Conservation (phyloP, 768 basidiomycete genomes). For the Naematelia aurantialba region DNA sequence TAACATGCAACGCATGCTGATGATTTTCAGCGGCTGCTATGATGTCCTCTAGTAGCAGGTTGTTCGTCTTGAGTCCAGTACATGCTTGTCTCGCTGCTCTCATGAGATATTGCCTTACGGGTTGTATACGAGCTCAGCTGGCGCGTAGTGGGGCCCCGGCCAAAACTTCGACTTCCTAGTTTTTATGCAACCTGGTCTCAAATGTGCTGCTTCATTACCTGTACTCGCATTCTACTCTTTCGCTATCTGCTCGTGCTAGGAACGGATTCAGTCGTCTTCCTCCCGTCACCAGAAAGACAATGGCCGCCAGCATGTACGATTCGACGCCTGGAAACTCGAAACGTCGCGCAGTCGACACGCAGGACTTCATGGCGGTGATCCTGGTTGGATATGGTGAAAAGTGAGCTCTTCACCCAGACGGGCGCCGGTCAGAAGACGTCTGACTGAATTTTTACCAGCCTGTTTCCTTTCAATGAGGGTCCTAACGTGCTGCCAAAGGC, state of each 20-base stretch:
- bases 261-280: too few relatives aligned
- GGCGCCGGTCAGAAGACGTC: background rate
- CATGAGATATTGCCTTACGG: too few relatives aligned
- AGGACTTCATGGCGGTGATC: slow-evolving; percentile 81
- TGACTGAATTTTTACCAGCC: slow-evolving; percentile 30
- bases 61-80: too few relatives aligned
- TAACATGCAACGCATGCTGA: background rate
- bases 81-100: too few relatives aligned
- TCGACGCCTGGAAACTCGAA: slow-evolving; percentile 13
- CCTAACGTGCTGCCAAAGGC: slow-evolving; percentile 67
- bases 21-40: too few relatives aligned
- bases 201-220: too few relatives aligned
- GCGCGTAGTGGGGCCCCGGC: background rate
- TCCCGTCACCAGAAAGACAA: too few relatives aligned
- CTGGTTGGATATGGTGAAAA: slow-evolving; percentile 90
- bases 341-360: slow-evolving; percentile 24
- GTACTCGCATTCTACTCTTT: too few relatives aligned
- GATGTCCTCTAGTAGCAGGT: too few relatives aligned
- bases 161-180: background rate
- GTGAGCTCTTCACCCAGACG: slow-evolving; percentile 55
- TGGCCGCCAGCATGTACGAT: slow-evolving; percentile 11
- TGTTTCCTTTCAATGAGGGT: slow-evolving; percentile 58
- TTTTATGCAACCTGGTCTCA: too few relatives aligned
- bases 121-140: too few relatives aligned
- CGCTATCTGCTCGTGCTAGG: too few relatives aligned